These are phyloP conservation scores for Amphicarpaea edgeworthii DNA, from an alignment of 306 rosid genomes.

Conservation along the genomic window DNA sequence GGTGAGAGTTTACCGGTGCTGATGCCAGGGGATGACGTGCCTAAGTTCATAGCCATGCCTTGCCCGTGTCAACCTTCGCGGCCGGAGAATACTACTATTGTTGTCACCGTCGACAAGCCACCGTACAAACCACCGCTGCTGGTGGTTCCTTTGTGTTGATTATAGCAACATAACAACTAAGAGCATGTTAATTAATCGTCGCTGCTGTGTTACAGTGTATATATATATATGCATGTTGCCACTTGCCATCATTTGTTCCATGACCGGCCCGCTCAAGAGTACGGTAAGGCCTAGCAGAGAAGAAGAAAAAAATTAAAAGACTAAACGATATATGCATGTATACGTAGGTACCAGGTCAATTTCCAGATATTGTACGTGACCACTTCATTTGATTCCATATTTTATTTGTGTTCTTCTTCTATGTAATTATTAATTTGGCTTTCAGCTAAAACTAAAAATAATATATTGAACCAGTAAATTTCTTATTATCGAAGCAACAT, in stretches of 20 bases:
- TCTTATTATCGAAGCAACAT: background rate
- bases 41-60: constrained; percentile 91
- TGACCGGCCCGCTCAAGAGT: background rate
- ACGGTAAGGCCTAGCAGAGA: background rate
- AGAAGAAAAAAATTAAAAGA: too few species aligned
- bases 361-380: background rate
- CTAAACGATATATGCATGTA: too few species aligned
- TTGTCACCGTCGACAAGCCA: constrained; percentile 53
- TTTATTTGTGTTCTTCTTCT: constrained; percentile 1
- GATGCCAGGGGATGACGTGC: constrained; percentile 89
- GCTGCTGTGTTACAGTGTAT: background rate
- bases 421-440: background rate
- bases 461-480: too few species aligned
- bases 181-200: constrained; percentile 21
- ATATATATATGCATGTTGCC: constrained; percentile 18
- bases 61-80: constrained; percentile 74
- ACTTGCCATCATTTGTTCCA: constrained; percentile 15
- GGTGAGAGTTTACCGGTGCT: constrained; percentile 76
- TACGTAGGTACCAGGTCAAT: constrained; percentile 5
- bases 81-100: constrained; percentile 54
- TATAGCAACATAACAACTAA: constrained; percentile 14
- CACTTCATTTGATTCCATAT: constrained; percentile 42
- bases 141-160: constrained; percentile 56
- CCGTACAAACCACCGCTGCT: constrained; percentile 63
- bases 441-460: too few species aligned